Percentiles rank a stretch among this genome's conserved stretches.
Evolutionary conservation across 1,284 basidiomycete genomes (phyloP).

Genomic region (Boletus hoseneyae): DNA sequence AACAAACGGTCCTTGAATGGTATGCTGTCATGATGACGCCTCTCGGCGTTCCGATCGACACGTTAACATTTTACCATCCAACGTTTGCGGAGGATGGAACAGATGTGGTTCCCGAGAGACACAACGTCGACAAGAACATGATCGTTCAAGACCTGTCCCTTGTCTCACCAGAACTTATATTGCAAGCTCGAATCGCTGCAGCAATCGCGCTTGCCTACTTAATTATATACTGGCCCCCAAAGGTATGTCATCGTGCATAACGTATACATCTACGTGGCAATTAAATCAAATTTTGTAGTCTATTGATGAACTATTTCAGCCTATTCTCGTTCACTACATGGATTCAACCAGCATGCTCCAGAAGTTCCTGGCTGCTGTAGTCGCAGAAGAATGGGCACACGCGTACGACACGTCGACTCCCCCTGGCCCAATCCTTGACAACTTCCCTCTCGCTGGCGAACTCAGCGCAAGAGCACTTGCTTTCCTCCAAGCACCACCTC

Average conservation of each 20-base stretch:
- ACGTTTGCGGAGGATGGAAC: conserved; percentile 43
- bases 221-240: conserved; percentile 63
- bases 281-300: conserved; percentile 28
- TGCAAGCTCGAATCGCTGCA: conserved; percentile 81
- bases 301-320: conserved; percentile 61
- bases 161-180: conserved; percentile 74
- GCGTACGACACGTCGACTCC: conserved; percentile 41
- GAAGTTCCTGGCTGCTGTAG: conserved; percentile 78
- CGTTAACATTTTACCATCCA: conserved; percentile 69
- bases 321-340: conserved; percentile 76
- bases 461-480: conserved; percentile 64
- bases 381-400: conserved; percentile 94
- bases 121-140: conserved; percentile 98
- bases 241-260: conserved; percentile 38
- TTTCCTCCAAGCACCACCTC: conserved; percentile 74
- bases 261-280: neutral
- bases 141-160: conserved; percentile 88
- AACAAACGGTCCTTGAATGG: conserved; percentile 70
- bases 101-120: conserved; percentile 54
- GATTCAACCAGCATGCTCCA: conserved; percentile 90
- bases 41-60: conserved; percentile 78
- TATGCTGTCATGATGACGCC: conserved; percentile 91
- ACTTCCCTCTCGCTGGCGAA: conserved; percentile 60
- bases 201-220: conserved; percentile 79
- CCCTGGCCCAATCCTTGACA: conserved; percentile 46